Base-by-base conservation (phyloP, 305 asterid species). In the Ilex paraguariensis region DNA sequence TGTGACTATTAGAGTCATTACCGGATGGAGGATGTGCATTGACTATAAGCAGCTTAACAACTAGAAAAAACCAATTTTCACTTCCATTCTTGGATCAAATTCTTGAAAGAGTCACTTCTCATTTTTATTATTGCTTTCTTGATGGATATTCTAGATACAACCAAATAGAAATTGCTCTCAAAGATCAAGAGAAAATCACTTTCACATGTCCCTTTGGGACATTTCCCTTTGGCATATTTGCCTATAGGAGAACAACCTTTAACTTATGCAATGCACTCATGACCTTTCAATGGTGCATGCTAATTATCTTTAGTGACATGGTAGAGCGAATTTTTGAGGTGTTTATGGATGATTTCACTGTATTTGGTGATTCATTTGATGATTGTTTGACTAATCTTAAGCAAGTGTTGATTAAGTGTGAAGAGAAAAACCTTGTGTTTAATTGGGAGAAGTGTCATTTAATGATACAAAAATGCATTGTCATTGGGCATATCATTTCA, bases 141-240 rank as follows among this genome's bases (percentile, higher is more conserved):
- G 50, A 58, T 36, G 31, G 31, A 13, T 58, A 58, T 36, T 58
- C 51, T 10, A 12, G 62, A 4, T 58, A 58, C 16, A 58, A 58
- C 28, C 51, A 58, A 58, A 58, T 58, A 13, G 0, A 30, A 13
- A 58, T 58, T 3, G 13, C 30, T 7, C 62, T 13, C 14, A 13
- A 36, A 14, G 62, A 32, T 17, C 30, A 55, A 58, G 62, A 16
- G 13, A 58, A 7, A 36, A 58, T 10, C 9, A 58, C 31, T 3
- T 58, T 58, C 13, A 39, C 62, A 0, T 58, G 51, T 17, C 50
- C 62, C 13, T 58, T 33, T 15, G 31, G 31, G 4, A 58, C 31
- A n/a, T n/a, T n/a, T n/a, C n/a, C n/a, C n/a, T n/a, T n/a, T n/a
- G n/a, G n/a, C n/a, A n/a, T n/a, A 5, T 58, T 33, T 21, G 51